These are phyloP conservation scores for Stropharia rugosoannulata DNA, from an alignment of 768 basidiomycete genomes.

Conservation along the genomic window DNA sequence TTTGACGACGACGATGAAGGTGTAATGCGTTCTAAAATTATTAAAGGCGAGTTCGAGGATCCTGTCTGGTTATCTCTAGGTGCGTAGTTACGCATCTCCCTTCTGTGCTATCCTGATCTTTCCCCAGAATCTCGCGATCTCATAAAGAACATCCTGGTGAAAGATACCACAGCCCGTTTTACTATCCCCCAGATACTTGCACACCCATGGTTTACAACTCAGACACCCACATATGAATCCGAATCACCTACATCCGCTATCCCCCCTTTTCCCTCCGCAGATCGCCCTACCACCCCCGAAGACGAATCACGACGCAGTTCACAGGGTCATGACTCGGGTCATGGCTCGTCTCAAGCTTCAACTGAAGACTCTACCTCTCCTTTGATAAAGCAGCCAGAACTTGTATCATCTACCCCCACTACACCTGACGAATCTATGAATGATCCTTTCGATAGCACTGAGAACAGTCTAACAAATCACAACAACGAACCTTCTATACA, in stretches of 20 bases:
- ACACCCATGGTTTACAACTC: conserved; percentile 80
- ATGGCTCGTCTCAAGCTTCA: conserved; percentile 53
- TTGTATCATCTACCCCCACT: conserved; percentile 48
- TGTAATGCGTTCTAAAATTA: conserved; percentile 81
- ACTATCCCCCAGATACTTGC: conserved; percentile 83
- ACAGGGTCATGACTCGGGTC: conserved; percentile 34
- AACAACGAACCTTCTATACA: conserved; percentile 31
- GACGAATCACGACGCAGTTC: conserved; percentile 22
- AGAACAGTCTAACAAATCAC: conserved; percentile 11
- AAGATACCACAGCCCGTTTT: conserved; percentile 72
- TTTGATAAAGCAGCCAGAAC: conserved; percentile 32
- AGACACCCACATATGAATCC: conserved; percentile 31
- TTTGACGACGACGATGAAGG: conserved; percentile 89
- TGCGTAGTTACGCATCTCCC: conserved; percentile 30
- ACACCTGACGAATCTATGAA: conserved; percentile 52
- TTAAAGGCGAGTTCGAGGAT: conserved; percentile 85
- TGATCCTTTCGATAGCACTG: conserved; percentile 43
- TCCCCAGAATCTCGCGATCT: conserved; percentile 80
- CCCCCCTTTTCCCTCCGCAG: conserved; percentile 24
- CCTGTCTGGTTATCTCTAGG: conserved; percentile 90
- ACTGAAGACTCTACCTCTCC: conserved; percentile 54
- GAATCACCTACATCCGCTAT: conserved; percentile 26
- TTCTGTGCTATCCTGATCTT: conserved; percentile 6
- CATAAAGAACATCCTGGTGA: conserved; percentile 72
- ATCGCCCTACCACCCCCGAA: conserved; percentile 16